These are phyloP conservation scores for Calendula officinalis DNA, from an alignment of 129 eudicot genomes.

Conservation along the genomic window DNA sequence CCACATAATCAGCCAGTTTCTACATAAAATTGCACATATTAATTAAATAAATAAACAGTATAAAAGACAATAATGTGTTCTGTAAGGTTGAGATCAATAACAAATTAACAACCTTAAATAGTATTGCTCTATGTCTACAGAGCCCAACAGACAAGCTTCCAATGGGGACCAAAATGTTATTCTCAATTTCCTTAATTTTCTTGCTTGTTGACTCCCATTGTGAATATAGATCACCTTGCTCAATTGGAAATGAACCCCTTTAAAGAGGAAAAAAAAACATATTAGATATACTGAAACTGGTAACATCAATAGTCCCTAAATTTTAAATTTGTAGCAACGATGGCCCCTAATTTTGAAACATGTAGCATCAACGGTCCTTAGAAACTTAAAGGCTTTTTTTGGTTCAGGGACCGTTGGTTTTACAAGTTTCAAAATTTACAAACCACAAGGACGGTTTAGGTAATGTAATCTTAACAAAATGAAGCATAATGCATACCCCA, in stretches of 20 bases:
- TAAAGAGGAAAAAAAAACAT: conserved; percentile 12
- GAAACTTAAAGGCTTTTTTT: too few relatives aligned
- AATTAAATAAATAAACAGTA: background rate
- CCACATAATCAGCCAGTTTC: conserved; percentile 74
- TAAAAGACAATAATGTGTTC: background rate
- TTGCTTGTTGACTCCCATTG: conserved; percentile 63
- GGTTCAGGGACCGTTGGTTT: too few relatives aligned
- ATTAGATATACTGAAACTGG: background rate
- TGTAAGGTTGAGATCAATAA: conserved; percentile 2
- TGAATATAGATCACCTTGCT: conserved; percentile 67
- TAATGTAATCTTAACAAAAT: too few relatives aligned
- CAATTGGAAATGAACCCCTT: conserved; percentile 70
- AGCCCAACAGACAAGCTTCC: conserved; percentile 75
- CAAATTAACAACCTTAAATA: conserved; percentile 67
- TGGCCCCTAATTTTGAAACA: too few relatives aligned
- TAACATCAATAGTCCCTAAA: too few relatives aligned
- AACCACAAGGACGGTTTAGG: too few relatives aligned
- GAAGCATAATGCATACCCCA: conserved; percentile 56
- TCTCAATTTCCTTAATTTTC: conserved; percentile 52
- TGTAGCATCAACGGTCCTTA: too few relatives aligned
- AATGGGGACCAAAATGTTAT: conserved; percentile 61
- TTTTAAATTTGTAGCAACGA: too few relatives aligned
- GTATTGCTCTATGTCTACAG: conserved; percentile 81
- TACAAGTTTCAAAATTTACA: too few relatives aligned
- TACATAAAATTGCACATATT: conserved; percentile 24